phyloP scores from a whole-genome alignment of 352 stramenopile species.

The Phytophthora crassamura region DNA sequence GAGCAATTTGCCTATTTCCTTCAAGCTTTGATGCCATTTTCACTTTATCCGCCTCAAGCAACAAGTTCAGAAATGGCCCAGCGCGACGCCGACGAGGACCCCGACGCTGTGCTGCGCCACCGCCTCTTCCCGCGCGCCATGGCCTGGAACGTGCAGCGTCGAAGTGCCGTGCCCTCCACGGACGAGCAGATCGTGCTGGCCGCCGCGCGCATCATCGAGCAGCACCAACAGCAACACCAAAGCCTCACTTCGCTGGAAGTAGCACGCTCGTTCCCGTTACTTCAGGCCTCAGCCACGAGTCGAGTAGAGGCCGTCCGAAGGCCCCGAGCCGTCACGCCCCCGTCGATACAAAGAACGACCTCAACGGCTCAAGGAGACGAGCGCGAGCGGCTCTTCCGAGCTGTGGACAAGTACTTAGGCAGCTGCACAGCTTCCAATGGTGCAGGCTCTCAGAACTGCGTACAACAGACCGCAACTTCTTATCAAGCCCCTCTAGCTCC shows the following conservation, averaged over 20 bases:
- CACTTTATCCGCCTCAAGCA: constrained; percentile 11
- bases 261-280: constrained; percentile 47
- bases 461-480: constrained; percentile 15
- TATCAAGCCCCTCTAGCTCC: constrained; percentile 16
- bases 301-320: background rate
- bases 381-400: constrained; percentile 56
- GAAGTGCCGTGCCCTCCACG: constrained; percentile 25
- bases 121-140: constrained; percentile 70
- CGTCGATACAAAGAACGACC: background rate
- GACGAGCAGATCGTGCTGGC: constrained; percentile 19
- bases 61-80: constrained; percentile 21
- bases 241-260: constrained; percentile 24
- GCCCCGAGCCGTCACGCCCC: constrained; percentile 6
- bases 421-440: background rate
- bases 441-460: constrained; percentile 1
- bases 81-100: constrained; percentile 14
- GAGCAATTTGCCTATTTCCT: too few relatives aligned
- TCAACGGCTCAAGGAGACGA: constrained; percentile 14
- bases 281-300: constrained; percentile 29
- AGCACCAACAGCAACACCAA: constrained; percentile 13
- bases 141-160: constrained; percentile 58
- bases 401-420: constrained; percentile 62
- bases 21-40: background rate
- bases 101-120: constrained; percentile 53
- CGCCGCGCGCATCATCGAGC: constrained; percentile 17